A percentile compares a stretch with the other conserved stretches of the same genome.
Conservation (phyloP, 805 yeast genomes). For the Schizosaccharomyces osmophilus region DNA sequence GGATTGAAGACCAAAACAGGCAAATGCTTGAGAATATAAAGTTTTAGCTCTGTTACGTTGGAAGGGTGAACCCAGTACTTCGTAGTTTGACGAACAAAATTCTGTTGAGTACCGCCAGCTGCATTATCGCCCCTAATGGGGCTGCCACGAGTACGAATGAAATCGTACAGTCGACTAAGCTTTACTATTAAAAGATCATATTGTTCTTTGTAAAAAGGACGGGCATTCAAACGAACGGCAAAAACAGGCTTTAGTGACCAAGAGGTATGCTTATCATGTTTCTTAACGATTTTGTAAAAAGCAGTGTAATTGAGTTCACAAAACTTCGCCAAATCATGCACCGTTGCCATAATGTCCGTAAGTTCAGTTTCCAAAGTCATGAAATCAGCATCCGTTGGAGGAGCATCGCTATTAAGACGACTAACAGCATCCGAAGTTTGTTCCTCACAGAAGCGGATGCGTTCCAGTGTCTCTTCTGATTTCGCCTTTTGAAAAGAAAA, state of each 20-base stretch:
- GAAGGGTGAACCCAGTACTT: slow-evolving; percentile 99
- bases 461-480: slow-evolving; percentile 57
- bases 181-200: slow-evolving; percentile 75
- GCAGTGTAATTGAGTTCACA: slow-evolving; percentile 88
- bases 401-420: slow-evolving; percentile 16
- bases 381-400: slow-evolving; percentile 41
- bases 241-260: slow-evolving; percentile 73
- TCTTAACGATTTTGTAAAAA: slow-evolving; percentile 84
- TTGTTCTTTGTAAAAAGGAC: slow-evolving; percentile 88
- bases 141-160: slow-evolving; percentile 86
- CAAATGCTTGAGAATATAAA: slow-evolving; percentile 74
- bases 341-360: slow-evolving; percentile 82
- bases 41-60: slow-evolving; percentile 84
- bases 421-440: slow-evolving; percentile 44
- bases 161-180: slow-evolving; percentile 66
- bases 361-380: slow-evolving; percentile 52
- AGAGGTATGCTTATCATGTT: slow-evolving; percentile 76
- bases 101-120: slow-evolving; percentile 96
- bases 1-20: slow-evolving; percentile 94
- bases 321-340: slow-evolving; percentile 86
- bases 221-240: slow-evolving; percentile 74
- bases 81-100: slow-evolving; percentile 93
- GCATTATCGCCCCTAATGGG: slow-evolving; percentile 86
- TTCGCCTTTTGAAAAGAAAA: slow-evolving; percentile 77
- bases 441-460: slow-evolving; percentile 60